Conservation (phyloP, 306 rosid species). For the Adenanthera pavonina region DNA sequence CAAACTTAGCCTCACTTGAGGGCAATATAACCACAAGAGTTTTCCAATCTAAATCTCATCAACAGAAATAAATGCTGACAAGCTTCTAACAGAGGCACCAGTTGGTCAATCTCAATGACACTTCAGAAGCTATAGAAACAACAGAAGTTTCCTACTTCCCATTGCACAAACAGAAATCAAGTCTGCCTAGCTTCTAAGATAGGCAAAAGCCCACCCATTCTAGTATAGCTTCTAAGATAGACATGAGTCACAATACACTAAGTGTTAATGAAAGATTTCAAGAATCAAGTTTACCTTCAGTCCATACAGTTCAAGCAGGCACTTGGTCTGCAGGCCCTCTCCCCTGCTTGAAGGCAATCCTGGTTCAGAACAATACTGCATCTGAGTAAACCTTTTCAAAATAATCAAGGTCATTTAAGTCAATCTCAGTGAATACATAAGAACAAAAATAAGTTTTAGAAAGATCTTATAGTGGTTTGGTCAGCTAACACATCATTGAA, state of each 20-base stretch:
- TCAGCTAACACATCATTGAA: conserved; percentile 31
- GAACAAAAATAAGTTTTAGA: conserved; percentile 14
- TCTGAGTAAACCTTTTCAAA: conserved; percentile 38
- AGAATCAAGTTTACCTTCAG: conserved; percentile 78
- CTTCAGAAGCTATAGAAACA: conserved; percentile 18
- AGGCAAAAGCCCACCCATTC: conserved; percentile 16
- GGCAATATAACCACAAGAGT: conserved; percentile 11
- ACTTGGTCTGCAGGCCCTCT: conserved; percentile 92
- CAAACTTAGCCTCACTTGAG: conserved; percentile 21
- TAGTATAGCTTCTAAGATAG: conserved; percentile 16
- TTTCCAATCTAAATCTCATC: conserved; percentile 24
- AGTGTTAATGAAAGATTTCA: conserved; percentile 34
- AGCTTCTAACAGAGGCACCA: conserved; percentile 10
- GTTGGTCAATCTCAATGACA: conserved; percentile 25
- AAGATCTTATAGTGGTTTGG: conserved; percentile 21
- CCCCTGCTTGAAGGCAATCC: conserved; percentile 95
- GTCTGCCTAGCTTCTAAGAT: conserved; percentile 26
- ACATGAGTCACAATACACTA: conserved; percentile 17
- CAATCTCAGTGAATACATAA: conserved; percentile 22
- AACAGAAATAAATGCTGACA: conserved; percentile 15
- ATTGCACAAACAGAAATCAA: conserved; percentile 11
- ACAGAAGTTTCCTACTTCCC: conserved; percentile 22
- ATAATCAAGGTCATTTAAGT: conserved; percentile 9
- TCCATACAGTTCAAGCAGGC: conserved; percentile 93
- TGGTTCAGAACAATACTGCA: conserved; percentile 53